These are phyloP conservation scores for Polytrichum commune DNA, from an alignment of 225 moss, liverwort and hornwort species.

Conservation along the genomic window DNA sequence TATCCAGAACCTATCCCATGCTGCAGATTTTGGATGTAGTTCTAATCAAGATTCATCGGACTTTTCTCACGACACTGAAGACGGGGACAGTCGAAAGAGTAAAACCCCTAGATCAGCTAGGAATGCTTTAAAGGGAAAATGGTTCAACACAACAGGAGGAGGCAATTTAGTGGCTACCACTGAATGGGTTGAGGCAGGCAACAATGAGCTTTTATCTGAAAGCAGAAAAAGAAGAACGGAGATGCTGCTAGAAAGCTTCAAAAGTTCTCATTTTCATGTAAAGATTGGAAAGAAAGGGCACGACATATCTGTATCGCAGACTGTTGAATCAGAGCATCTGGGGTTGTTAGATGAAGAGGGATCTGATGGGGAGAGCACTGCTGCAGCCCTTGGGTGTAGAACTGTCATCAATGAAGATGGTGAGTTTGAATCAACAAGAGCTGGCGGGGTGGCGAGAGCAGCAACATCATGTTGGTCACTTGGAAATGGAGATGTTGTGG, in stretches of 20 bases:
- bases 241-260: conserved; percentile 68
- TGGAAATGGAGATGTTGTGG: conserved; percentile 89
- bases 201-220: conserved; percentile 34
- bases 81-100: conserved; percentile 29
- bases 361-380: conserved; percentile 36
- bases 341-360: conserved; percentile 39
- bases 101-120: conserved; percentile 53
- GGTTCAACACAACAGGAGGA: conserved; percentile 60
- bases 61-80: conserved; percentile 19
- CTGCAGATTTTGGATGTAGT: conserved; percentile 17
- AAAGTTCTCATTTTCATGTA: conserved; percentile 84
- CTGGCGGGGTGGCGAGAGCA: conserved; percentile 87
- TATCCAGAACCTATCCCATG: conserved; percentile 43
- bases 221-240: conserved; percentile 56
- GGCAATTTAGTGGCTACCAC: conserved; percentile 59
- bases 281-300: conserved; percentile 42
- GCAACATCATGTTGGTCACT: conserved; percentile 80
- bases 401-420: conserved; percentile 78
- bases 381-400: conserved; percentile 51
- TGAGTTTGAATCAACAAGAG: conserved; percentile 70
- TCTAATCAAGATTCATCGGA: neutral
- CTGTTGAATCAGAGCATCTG: conserved; percentile 10
- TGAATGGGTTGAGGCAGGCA: conserved; percentile 36
- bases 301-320: conserved; percentile 17
- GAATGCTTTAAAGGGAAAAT: conserved; percentile 56